A percentile compares a stretch with the other conserved stretches of the same genome.
Conservation (phyloP, 1,284 basidiomycete genomes). For the Ceratobasidium papillatum region DNA sequence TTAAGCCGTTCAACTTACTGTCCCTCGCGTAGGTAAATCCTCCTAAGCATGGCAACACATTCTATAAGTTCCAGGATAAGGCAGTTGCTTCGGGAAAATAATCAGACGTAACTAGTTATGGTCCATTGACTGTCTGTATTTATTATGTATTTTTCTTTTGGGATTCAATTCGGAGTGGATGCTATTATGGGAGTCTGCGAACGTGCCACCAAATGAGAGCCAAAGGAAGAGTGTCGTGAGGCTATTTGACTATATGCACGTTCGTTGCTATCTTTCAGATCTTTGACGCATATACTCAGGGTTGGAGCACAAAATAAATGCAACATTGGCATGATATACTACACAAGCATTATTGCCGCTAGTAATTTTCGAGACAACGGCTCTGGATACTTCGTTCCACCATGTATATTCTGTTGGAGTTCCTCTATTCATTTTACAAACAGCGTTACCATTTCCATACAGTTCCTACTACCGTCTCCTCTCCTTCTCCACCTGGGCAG, state of each 20-base stretch:
- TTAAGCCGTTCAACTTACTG: too few relatives aligned
- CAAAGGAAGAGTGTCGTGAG: too few relatives aligned
- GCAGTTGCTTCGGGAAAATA: slow-evolving; percentile 16
- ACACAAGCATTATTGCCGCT: neutral
- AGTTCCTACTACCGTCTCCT: neutral
- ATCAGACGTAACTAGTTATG: neutral
- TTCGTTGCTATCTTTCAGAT: too few relatives aligned
- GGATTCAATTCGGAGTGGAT: too few relatives aligned
- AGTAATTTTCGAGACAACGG: too few relatives aligned
- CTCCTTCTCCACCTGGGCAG: slow-evolving; percentile 26
- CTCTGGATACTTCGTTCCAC: neutral
- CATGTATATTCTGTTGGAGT: neutral
- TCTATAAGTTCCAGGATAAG: slow-evolving; percentile 25
- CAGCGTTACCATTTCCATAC: slow-evolving; percentile 14
- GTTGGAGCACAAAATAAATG: neutral
- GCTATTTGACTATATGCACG: too few relatives aligned
- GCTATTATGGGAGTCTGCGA: too few relatives aligned
- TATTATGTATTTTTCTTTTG: neutral
- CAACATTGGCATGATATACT: neutral
- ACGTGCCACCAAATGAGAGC: too few relatives aligned
- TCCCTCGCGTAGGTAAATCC: slow-evolving; percentile 4
- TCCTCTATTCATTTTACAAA: neutral
- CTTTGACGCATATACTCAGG: neutral
- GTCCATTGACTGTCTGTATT: neutral
- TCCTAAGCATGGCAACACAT: slow-evolving; percentile 26